phyloP scores from a whole-genome alignment of 371 early-diverging fungal genomes.

The Saksenaea vasiformis region DNA sequence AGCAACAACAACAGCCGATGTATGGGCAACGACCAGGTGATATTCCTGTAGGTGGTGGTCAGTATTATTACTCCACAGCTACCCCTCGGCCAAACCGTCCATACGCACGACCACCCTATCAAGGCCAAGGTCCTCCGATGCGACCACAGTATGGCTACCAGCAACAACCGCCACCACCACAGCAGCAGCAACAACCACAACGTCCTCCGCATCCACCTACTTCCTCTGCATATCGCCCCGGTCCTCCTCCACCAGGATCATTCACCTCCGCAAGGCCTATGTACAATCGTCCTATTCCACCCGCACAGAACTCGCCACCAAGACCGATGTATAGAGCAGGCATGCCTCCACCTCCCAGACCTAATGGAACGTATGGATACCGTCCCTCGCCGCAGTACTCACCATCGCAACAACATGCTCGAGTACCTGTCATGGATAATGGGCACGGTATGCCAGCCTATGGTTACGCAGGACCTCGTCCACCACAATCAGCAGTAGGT shows the following conservation, averaged over 20 bases:
- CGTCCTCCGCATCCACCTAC: not conserved
- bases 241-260: not conserved
- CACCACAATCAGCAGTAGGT: not conserved
- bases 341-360: conserved; percentile 9
- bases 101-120: conserved; percentile 5
- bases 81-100: conserved; percentile 1
- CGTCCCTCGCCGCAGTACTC: conserved; percentile 6
- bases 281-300: conserved; percentile 1
- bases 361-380: not conserved
- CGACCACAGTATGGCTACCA: conserved; percentile 5
- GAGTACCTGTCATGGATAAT: not conserved
- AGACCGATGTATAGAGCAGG: conserved; percentile 14
- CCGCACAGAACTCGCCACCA: conserved; percentile 7
- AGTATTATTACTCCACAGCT: not conserved
- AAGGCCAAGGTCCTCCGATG: conserved; percentile 1
- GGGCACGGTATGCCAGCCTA: not conserved
- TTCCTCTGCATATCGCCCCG: conserved; percentile 3
- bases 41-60: conserved; percentile 4
- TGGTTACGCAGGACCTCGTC: conserved; percentile 1
- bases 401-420: conserved; percentile 4
- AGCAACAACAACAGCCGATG: conserved; percentile 9
- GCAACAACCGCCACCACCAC: not conserved
- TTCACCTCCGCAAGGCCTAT: not conserved
- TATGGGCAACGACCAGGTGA: conserved; percentile 18
- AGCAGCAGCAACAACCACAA: not conserved